Percentiles rank a stretch among this genome's conserved stretches.
Evolutionary conservation across 169 alveolate species (phyloP).

Genomic region (Miamiensis avidus): DNA sequence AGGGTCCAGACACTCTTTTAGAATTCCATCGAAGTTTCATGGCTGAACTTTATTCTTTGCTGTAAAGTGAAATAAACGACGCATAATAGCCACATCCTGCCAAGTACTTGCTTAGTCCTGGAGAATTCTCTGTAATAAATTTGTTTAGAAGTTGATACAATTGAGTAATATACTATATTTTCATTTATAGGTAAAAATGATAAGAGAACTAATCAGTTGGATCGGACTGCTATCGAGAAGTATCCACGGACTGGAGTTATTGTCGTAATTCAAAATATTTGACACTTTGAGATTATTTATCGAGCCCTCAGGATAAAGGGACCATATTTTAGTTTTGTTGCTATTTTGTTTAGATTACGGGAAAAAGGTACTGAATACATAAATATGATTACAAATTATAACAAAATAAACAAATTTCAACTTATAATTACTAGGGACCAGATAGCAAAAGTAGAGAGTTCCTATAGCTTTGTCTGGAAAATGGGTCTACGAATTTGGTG

Average conservation of each 20-base stretch:
- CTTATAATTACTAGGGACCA: too few species aligned
- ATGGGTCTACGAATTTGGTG: slow-evolving; percentile 23
- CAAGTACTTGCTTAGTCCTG: slow-evolving; percentile 2
- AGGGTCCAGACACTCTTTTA: not conserved
- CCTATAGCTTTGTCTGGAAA: slow-evolving; percentile 20
- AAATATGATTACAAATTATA: too few species aligned
- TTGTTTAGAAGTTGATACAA: not conserved
- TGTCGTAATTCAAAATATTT: slow-evolving; percentile 31
- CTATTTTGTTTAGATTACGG: slow-evolving; percentile 45
- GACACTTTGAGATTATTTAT: slow-evolving; percentile 17
- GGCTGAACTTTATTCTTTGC: slow-evolving; percentile 1
- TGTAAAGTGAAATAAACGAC: not conserved
- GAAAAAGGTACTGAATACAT: not conserved
- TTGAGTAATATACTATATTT: not conserved
- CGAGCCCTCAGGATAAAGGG: slow-evolving; percentile 31
- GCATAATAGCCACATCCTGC: slow-evolving; percentile 10
- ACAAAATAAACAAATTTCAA: too few species aligned
- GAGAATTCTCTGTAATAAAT: not conserved
- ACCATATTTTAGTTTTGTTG: slow-evolving; percentile 29
- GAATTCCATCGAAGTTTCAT: slow-evolving; percentile 15
- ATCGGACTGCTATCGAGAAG: slow-evolving; percentile 60
- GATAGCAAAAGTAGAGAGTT: slow-evolving; percentile 25
- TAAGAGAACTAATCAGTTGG: slow-evolving; percentile 72
- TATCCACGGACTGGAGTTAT: slow-evolving; percentile 32
- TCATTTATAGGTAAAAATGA: slow-evolving; percentile 49